Conservation (phyloP, 805 yeast genomes). For the Yamadazyma ubonensis region DNA sequence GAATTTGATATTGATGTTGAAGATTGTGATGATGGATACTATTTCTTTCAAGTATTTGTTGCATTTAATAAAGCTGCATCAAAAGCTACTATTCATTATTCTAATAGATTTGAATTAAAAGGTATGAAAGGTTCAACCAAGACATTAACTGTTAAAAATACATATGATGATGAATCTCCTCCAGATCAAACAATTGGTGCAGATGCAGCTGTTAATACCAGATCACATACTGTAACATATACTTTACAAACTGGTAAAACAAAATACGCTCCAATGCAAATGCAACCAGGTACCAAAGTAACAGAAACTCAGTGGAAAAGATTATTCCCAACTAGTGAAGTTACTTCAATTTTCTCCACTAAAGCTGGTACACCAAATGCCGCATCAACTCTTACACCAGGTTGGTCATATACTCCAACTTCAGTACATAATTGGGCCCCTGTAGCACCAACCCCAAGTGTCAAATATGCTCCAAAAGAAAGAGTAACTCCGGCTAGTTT, state of each 20-base stretch:
- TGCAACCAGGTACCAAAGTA: conserved; percentile 71
- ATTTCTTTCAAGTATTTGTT: conserved; percentile 69
- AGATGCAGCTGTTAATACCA: conserved; percentile 26
- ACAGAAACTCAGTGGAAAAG: conserved; percentile 68
- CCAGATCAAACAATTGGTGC: conserved; percentile 28
- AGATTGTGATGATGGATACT: conserved; percentile 62
- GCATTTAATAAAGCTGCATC: conserved; percentile 29
- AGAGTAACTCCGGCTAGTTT: conserved; percentile 43
- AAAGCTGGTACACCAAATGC: conserved; percentile 41
- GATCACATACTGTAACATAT: conserved; percentile 69
- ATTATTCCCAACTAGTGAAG: conserved; percentile 64
- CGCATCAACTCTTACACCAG: conserved; percentile 75
- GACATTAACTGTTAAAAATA: conserved; percentile 34
- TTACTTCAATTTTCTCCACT: conserved; percentile 50
- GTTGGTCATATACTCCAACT: conserved; percentile 71
- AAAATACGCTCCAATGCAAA: conserved; percentile 90
- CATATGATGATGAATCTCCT: conserved; percentile 42
- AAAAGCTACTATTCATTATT: conserved; percentile 59
- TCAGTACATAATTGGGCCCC: conserved; percentile 69
- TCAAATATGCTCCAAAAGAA: conserved; percentile 59
- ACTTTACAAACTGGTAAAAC: conserved; percentile 74
- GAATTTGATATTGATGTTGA: conserved; percentile 43
- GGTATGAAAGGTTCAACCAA: conserved; percentile 75
- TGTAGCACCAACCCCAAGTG: conserved; percentile 67
- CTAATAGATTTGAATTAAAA: conserved; percentile 60